Conservation (phyloP, 192 early-diverging fungal species). For the Thamnidium elegans region DNA sequence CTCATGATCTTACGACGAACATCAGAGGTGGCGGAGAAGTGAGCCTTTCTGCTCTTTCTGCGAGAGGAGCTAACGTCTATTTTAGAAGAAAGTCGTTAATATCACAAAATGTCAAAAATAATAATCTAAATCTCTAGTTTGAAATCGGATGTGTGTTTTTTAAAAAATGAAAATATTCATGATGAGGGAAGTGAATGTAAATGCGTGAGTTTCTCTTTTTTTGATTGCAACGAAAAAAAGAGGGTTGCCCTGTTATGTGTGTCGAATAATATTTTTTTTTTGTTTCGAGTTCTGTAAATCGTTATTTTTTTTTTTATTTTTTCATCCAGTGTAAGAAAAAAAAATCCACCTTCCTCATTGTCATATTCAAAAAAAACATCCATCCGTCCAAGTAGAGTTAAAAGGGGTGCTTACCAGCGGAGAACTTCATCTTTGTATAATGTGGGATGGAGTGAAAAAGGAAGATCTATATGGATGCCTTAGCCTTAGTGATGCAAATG, state of each 20-base stretch:
- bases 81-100: not conserved
- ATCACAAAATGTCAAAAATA: not conserved
- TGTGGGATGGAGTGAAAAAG: constrained; percentile 28
- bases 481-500: constrained; percentile 7
- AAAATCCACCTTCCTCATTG: constrained; percentile 7
- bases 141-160: not conserved
- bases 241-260: too few species aligned
- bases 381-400: not conserved
- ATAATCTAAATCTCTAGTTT: not conserved
- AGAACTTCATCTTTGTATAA: constrained; percentile 25
- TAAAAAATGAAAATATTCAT: not conserved
- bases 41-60: constrained; percentile 95
- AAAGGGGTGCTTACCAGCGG: constrained; percentile 10
- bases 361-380: not conserved
- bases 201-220: not conserved
- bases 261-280: too few species aligned
- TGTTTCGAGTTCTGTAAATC: too few species aligned
- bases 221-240: too few species aligned
- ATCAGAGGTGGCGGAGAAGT: constrained; percentile 95
- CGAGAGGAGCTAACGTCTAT: constrained; percentile 84
- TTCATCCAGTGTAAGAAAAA: not conserved
- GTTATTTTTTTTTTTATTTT: not conserved
- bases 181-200: not conserved
- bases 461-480: constrained; percentile 21
- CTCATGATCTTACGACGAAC: constrained; percentile 96